Percentiles rank a stretch among this genome's conserved stretches.
Evolutionary conservation across 163 green algal species (phyloP).

Genomic region (Coccomyxa subellipsoidea): DNA sequence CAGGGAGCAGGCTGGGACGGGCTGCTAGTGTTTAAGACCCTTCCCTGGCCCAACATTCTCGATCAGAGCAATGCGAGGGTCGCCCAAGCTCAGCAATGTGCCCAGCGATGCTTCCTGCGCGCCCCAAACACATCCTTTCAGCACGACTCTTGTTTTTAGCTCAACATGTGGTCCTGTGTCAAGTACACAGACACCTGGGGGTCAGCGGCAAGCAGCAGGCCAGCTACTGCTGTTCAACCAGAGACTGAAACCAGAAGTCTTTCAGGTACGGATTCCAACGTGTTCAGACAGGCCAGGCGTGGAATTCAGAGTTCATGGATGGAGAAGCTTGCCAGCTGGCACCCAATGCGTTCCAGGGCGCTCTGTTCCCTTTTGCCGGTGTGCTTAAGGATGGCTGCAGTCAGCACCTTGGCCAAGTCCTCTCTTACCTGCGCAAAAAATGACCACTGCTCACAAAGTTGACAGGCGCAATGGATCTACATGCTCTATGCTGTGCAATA

Average conservation of each 20-base stretch:
- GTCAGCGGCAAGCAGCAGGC: too few species aligned
- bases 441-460: neutral
- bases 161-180: too few species aligned
- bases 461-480: neutral
- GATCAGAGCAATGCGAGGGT: neutral
- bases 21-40: neutral
- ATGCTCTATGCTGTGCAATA: too few species aligned
- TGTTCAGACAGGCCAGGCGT: too few species aligned
- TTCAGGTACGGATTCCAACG: too few species aligned
- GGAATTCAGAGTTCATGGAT: neutral
- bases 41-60: neutral
- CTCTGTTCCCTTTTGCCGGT: conserved; percentile 15
- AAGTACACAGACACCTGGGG: too few species aligned
- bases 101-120: neutral
- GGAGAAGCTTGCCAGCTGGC: conserved; percentile 12
- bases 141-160: too few species aligned
- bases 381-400: conserved; percentile 36
- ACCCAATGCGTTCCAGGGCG: conserved; percentile 10
- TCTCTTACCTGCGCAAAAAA: neutral
- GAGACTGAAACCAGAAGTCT: too few species aligned
- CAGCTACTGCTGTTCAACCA: too few species aligned
- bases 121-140: neutral
- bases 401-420: conserved; percentile 54
- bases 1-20: neutral
- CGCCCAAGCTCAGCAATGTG: neutral